phyloP scores from a whole-genome alignment of 192 early-diverging fungal species.

The Backusella sp. region DNA sequence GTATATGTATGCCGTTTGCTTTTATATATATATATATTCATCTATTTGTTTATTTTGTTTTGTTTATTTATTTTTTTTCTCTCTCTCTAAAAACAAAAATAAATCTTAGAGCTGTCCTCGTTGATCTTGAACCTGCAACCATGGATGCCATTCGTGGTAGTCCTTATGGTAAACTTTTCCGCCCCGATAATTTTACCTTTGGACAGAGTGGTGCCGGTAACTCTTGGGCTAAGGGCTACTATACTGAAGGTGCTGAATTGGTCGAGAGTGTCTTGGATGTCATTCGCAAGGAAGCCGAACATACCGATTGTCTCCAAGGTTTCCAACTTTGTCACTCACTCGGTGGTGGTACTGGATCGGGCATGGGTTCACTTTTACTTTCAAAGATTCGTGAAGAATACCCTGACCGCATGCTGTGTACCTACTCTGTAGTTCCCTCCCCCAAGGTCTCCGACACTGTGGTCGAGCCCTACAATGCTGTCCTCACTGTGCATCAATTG shows the following conservation, averaged over 20 bases:
- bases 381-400: slow-evolving; percentile 78
- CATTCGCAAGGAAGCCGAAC: slow-evolving; percentile 66
- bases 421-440: slow-evolving; percentile 74
- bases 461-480: slow-evolving; percentile 99
- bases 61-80: not conserved
- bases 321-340: slow-evolving; percentile 76
- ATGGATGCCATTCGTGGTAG: slow-evolving; percentile 61
- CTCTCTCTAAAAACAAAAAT: not conserved
- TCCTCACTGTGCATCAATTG: slow-evolving; percentile 94
- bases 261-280: slow-evolving; percentile 64
- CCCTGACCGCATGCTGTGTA: slow-evolving; percentile 73
- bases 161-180: slow-evolving; percentile 59
- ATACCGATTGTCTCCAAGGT: slow-evolving; percentile 66
- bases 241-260: slow-evolving; percentile 76
- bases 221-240: slow-evolving; percentile 91
- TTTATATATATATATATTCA: not conserved
- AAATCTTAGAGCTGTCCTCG: slow-evolving; percentile 51
- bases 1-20: not conserved
- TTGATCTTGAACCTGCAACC: slow-evolving; percentile 81
- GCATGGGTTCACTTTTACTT: slow-evolving; percentile 67
- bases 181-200: slow-evolving; percentile 67
- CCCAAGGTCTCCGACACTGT: slow-evolving; percentile 85
- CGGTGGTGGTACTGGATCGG: slow-evolving; percentile 72
- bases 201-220: slow-evolving; percentile 85
- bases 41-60: slow-evolving; percentile 14